Evolutionary conservation across 1,139 yeast species (phyloP), one percentile per base, ranked within the genome.

Genomic region (Candida mesenterica): DNA sequence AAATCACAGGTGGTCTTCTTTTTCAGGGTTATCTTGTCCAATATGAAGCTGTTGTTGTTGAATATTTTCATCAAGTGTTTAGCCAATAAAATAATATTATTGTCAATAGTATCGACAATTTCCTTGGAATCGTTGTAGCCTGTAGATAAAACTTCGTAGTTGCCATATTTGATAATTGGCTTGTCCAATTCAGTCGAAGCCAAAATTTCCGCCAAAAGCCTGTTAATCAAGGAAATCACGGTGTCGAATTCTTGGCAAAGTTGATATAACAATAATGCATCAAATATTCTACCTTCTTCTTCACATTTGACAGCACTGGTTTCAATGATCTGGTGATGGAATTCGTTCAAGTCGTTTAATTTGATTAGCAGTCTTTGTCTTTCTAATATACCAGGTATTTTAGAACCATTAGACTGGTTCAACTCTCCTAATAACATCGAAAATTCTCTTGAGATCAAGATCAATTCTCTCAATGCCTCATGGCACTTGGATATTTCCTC

Each of bases 271-370:
- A 87, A 66, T 39, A 94, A 75, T 8, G 97, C 88, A 55, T 94
- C 97, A 43, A 85, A 79, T 4, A 82, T 72, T 50, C 96, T 75
- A 3, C 97, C 97, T 55, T 89, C 97, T 48, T 88, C 95, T 53
- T 87, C 94, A 20, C 97, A 95, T 48, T 79, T 80, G 34, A 74
- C 71, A 2, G 97, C 97, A 18, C 96, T 89, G 41, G 79, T 79
- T 52, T 85, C 95, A 5, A 95, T 80, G 31, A 92, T 88, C 40
- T 78, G 77, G 34, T 53, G 60, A 44, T 65, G 55, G 40, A 65
- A 70, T 24, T 58, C 59, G 36, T 75, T 72, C 34, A 88, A 61
- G 47, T 79, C 72, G 5, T 67, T 64, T 41, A 92, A 66, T 24
- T 72, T 68, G 36, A 92, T 70, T 37, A 92, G 67, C n/a, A 71